Evolutionary conservation across 2,329 filamentous ascomycete species (phyloP).

Genomic region (Colletotrichum falcatum): DNA sequence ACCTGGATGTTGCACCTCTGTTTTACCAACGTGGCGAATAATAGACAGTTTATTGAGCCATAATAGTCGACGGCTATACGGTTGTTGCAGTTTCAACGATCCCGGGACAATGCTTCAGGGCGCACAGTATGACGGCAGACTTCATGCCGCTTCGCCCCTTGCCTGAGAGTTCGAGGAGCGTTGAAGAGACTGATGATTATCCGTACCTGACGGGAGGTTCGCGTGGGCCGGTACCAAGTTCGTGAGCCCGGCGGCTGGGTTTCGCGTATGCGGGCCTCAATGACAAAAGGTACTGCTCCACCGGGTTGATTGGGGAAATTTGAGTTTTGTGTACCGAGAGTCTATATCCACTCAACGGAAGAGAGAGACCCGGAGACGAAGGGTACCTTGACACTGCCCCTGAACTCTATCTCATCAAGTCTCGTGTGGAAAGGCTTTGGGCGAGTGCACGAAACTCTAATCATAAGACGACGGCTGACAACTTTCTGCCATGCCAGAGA

Average conservation of each 20-base stretch:
- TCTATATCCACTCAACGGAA: no score
- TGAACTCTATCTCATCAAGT: neutral
- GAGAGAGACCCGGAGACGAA: no score
- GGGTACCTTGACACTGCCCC: neutral
- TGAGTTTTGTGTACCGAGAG: no score
- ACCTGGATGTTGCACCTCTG: neutral
- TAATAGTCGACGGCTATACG: neutral
- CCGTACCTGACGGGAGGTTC: no score
- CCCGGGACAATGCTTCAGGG: neutral
- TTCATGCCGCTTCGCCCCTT: neutral
- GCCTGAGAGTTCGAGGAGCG: neutral
- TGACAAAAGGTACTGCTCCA: no score
- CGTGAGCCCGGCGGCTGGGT: no score
- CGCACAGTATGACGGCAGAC: neutral
- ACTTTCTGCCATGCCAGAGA: neutral
- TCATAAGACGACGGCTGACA: neutral
- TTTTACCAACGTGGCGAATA: neutral
- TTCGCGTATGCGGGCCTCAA: no score
- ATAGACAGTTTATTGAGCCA: neutral
- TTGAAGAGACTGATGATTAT: no score
- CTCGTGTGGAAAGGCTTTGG: no score
- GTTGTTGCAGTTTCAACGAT: neutral
- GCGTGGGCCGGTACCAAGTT: no score
- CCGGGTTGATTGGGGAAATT: no score
- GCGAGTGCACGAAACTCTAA: neutral